phyloP scores from a whole-genome alignment of 768 basidiomycete genomes.

The Strobilomyces echinocephalus region DNA sequence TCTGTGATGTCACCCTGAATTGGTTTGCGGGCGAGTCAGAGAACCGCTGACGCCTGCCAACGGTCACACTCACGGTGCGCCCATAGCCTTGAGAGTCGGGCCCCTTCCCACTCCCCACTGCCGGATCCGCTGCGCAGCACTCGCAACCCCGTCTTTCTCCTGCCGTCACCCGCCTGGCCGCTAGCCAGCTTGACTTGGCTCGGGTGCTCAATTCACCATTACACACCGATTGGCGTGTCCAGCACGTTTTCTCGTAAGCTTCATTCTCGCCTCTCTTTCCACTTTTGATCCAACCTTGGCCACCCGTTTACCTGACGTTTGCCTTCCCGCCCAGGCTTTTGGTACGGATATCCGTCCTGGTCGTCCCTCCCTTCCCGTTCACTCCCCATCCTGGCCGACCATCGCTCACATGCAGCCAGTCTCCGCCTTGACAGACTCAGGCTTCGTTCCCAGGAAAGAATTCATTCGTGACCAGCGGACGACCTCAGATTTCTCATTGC shows the following conservation, averaged over 20 bases:
- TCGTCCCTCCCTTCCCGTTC: conserved; percentile 18
- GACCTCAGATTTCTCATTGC: conserved; percentile 60
- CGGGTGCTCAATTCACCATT: conserved; percentile 8
- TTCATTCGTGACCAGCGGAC: conserved; percentile 56
- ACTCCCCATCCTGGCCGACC: conserved; percentile 22
- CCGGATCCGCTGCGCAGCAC: conserved; percentile 13
- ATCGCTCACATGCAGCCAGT: conserved; percentile 30
- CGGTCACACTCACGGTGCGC: not conserved
- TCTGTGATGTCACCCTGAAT: conserved; percentile 28
- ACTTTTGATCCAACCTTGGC: conserved; percentile 27
- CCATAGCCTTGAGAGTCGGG: conserved; percentile 13
- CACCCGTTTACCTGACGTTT: conserved; percentile 38
- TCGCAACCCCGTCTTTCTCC: conserved; percentile 1
- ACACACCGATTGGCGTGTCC: conserved; percentile 26
- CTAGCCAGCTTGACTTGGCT: conserved; percentile 9
- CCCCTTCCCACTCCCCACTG: not conserved
- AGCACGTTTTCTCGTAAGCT: conserved; percentile 31
- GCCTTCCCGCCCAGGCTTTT: conserved; percentile 27
- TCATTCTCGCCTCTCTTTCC: conserved; percentile 24
- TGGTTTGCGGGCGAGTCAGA: conserved; percentile 4
- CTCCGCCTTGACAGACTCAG: conserved; percentile 37
- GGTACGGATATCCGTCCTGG: conserved; percentile 24
- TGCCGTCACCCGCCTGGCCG: conserved; percentile 4
- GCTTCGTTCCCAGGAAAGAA: conserved; percentile 67
- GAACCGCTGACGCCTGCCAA: not conserved